Evolutionary conservation across 2,329 filamentous ascomycete genomes (phyloP).

Genomic region (Biscogniauxia mediterranea): DNA sequence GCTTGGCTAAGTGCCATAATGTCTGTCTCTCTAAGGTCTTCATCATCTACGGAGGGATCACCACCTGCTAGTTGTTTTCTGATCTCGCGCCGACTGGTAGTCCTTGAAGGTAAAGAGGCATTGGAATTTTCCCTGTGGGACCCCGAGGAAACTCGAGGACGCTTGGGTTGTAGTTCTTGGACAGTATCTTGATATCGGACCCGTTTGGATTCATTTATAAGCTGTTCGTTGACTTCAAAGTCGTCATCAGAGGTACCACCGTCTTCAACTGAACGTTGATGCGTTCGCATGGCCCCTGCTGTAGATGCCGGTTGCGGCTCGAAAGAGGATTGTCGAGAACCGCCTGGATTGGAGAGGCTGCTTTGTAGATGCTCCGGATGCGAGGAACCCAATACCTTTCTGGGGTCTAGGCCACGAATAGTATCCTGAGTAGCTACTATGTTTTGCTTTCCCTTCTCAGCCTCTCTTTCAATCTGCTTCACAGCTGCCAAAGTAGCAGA

Average conservation of each 20-base stretch:
- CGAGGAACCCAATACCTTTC: conserved; percentile 13
- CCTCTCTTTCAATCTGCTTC: conserved; percentile 17
- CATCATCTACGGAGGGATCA: conserved; percentile 4
- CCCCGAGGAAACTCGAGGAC: conserved; percentile 13
- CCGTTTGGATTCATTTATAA: conserved; percentile 18
- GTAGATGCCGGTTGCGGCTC: not conserved
- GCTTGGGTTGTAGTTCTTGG: conserved; percentile 11
- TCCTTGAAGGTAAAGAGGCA: not conserved
- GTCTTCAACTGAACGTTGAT: conserved; percentile 1
- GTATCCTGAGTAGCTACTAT: conserved; percentile 15
- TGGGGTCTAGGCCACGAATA: conserved; percentile 22
- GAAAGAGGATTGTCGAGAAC: not conserved
- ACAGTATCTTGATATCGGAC: conserved; percentile 3
- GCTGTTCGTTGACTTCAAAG: conserved; percentile 27
- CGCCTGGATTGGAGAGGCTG: not conserved
- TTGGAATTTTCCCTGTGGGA: not conserved
- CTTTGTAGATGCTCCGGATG: not conserved
- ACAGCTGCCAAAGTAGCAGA: conserved; percentile 20
- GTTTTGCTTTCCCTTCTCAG: conserved; percentile 11
- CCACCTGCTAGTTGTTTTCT: conserved; percentile 4
- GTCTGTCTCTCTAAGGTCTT: conserved; percentile 14
- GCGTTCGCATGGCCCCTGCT: conserved; percentile 6
- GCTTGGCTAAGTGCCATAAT: conserved; percentile 19
- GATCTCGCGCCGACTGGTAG: not conserved
- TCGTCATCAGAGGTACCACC: conserved; percentile 13